Evolutionary conservation across 129 eudicot species (phyloP), one percentile per base, ranked within the genome.

Genomic region (Tanacetum coccineum): DNA sequence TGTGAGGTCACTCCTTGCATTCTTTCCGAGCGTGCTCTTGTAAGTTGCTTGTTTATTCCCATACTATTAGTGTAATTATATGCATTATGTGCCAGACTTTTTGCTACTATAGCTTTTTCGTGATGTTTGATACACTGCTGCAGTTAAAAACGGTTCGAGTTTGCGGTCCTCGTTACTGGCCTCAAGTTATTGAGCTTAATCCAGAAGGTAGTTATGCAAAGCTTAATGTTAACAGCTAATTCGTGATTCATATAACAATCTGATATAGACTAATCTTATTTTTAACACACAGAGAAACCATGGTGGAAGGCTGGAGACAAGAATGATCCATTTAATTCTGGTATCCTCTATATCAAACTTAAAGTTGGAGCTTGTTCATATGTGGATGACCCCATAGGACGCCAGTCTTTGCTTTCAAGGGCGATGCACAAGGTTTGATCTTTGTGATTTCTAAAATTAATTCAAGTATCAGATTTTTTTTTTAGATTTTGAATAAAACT

Each of bases 141-240:
- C 89, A 93, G 99, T 80, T 93, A 66, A 93, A 89, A 76, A 63
- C 87, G 1, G 90, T 93, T 65, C 81, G 90, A 76, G 95, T 93
- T 70, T 93, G 96, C 52, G 99, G 99, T 79, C 99, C 99, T 66
- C 95, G 99, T 40, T 93, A 93, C 76, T 93, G 99, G 99, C 86
- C 96, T 75, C 96, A 93, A 78, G 85, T 79, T 42, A 86, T 89
- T 54, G 90, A 93, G 74, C 99, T 88, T 66, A 79, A 63, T 72
- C 99, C 99, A 52, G 87, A 89, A 81, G 99, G 99, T 93, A 68
- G 49, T 39, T 19, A 63, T 14, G 8, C 21, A 59, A 40, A 48
- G 22, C 68, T 52, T 70, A 51, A 15, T 79, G 62, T 68, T 62
- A 52, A 70, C 40, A 63, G 4, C 68, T 62, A 32, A 49, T 39